Evolutionary conservation across 305 asterid species (phyloP).

Genomic region (Solanum aculeatissimum): DNA sequence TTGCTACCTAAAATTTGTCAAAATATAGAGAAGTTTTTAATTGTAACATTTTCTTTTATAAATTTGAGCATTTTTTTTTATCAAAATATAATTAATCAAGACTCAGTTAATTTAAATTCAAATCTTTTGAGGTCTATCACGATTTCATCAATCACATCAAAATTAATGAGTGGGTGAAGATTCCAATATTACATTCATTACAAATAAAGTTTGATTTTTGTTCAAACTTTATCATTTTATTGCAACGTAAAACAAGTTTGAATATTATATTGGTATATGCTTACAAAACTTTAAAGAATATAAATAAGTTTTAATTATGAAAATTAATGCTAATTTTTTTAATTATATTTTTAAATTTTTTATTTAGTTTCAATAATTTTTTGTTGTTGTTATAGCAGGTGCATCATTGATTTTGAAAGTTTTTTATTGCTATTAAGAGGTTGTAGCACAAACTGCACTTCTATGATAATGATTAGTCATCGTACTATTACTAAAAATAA

Average conservation of each 20-base stretch:
- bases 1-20: not conserved
- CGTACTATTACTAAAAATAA: not conserved
- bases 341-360: too few species aligned
- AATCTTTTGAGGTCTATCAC: not conserved
- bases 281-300: not conserved
- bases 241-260: not conserved
- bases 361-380: not conserved
- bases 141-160: not conserved
- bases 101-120: not conserved
- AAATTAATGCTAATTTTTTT: not conserved
- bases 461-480: not conserved
- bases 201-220: not conserved
- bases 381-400: not conserved
- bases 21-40: not conserved
- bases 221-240: not conserved
- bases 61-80: too few species aligned
- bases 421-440: too few species aligned
- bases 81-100: too few species aligned
- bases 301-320: not conserved
- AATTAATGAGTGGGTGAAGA: not conserved
- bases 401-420: not conserved
- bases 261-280: not conserved
- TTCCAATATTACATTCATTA: not conserved
- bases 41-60: not conserved
- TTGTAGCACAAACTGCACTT: too few species aligned